Percentiles rank a stretch among this genome's conserved stretches.
phyloP scores from a whole-genome alignment of 208 protist species.

The Plasmodiophora brassicae region DNA sequence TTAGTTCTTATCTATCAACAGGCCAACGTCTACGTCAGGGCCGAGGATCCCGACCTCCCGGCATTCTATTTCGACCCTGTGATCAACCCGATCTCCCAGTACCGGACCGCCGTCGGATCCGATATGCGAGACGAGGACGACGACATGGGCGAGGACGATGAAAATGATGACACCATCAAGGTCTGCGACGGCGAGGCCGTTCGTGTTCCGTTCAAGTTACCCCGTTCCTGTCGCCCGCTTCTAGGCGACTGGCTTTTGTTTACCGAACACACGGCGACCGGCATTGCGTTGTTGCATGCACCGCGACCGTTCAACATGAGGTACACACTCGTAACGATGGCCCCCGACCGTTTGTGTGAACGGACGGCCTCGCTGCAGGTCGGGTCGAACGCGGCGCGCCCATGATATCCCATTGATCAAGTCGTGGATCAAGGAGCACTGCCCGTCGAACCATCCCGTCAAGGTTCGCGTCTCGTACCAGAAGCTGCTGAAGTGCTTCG shows the following conservation, averaged over 20 bases:
- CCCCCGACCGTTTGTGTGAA: conserved; percentile 30
- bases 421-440: conserved; percentile 84
- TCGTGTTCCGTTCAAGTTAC: conserved; percentile 30
- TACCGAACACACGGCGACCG: conserved; percentile 82
- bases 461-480: conserved; percentile 95
- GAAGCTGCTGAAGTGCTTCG: conserved; percentile 98
- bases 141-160: conserved; percentile 56
- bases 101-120: neutral
- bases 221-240: conserved; percentile 72
- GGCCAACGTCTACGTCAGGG: conserved; percentile 75
- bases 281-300: conserved; percentile 93
- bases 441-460: conserved; percentile 60
- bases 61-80: conserved; percentile 97
- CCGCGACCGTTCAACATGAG: conserved; percentile 92
- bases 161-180: conserved; percentile 20
- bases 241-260: conserved; percentile 77
- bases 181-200: conserved; percentile 41
- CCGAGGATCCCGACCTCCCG: conserved; percentile 73
- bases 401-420: conserved; percentile 98
- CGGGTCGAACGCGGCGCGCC: conserved; percentile 54
- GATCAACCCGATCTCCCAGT: conserved; percentile 91
- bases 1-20: conserved; percentile 54
- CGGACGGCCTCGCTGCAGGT: neutral
- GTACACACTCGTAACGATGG: conserved; percentile 85
- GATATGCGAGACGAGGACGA: conserved; percentile 26